Evolutionary conservation across 768 basidiomycete genomes (phyloP), one percentile per base, ranked within the genome.

Genomic region (Lactarius akahatsu): DNA sequence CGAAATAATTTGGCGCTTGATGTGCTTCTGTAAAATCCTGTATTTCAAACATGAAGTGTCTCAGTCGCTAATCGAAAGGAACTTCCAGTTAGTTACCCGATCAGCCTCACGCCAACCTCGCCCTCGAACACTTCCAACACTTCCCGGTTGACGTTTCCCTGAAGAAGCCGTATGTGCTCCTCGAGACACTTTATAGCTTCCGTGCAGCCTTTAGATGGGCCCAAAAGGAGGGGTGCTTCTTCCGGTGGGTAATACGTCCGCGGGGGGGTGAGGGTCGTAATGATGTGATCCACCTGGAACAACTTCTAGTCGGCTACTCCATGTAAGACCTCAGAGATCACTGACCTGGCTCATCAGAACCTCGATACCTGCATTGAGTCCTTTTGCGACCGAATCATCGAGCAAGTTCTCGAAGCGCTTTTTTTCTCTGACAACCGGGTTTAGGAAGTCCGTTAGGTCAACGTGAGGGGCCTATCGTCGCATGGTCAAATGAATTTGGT

Each of bases 61-160:
- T 43, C 54, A 61, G 54, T n/a, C 18, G 56, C 41, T 28, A 59
- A 52, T 56, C 62, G 58, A 64, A 57, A 38, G 13, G 38, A 61
- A 45, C 38, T 16, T 20, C 10, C 45, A 45, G 43, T 9, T 69
- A 70, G 41, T 36, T 58, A 77, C 77, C 69, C 71, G 32, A 76
- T 76, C 41, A 78, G 68, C 43, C 97, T 87, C 65, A 97, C 88
- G 6, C 96, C 96, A 56, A 99, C 91, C 77, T 99, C 97, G 77
- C 96, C 92, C 75, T 98, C 94, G 76, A 99, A 98, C 4, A 99
- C 96, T 73, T 98, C 97, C 40, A 99, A 78, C 3, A 98, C 95
- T 71, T 98, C 96, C 75, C 93, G 91, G 74, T 90, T 96, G 57
- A 96, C 96, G 69, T 92, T 97, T 0, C 96, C 96, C 69, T 90